A percentile compares a stretch with the other conserved stretches of the same genome.
Conservation (phyloP, 2,329 filamentous ascomycete species). For the Aspergillus aculeatus region DNA sequence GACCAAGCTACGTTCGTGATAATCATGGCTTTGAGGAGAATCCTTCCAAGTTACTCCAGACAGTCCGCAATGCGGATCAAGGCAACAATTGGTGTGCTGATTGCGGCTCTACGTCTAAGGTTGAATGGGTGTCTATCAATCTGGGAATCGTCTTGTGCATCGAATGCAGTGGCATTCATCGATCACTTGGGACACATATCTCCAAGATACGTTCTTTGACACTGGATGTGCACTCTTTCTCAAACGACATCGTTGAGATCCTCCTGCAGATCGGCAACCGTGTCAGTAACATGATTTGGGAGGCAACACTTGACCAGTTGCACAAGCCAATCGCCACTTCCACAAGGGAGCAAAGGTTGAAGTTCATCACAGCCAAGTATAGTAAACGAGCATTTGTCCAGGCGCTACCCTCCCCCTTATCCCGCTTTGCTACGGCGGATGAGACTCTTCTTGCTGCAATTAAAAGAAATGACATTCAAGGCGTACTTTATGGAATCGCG, state of each 20-base stretch:
- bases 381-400: constrained; percentile 80
- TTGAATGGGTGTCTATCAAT: constrained; percentile 99
- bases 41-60: constrained; percentile 80
- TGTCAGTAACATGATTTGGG: constrained; percentile 95
- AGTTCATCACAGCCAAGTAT: constrained; percentile 94
- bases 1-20: constrained; percentile 68
- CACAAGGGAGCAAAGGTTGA: constrained; percentile 84
- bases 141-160: constrained; percentile 94
- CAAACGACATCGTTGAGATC: constrained; percentile 92
- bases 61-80: constrained; percentile 84
- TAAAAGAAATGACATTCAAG: constrained; percentile 93
- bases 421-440: constrained; percentile 74
- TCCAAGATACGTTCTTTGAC: constrained; percentile 95
- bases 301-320: constrained; percentile 73
- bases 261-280: constrained; percentile 89
- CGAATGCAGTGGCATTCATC: constrained; percentile 95
- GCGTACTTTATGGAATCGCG: constrained; percentile 86
- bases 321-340: constrained; percentile 74
- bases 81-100: constrained; percentile 94
- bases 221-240: constrained; percentile 93
- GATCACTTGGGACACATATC: constrained; percentile 94
- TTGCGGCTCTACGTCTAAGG: constrained; percentile 85
- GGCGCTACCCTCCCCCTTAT: constrained; percentile 67
- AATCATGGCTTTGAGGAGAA: constrained; percentile 77
- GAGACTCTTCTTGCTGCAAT: constrained; percentile 89